Percentiles rank a stretch among this genome's conserved stretches.
Evolutionary conservation across 148 eudicot species (phyloP).

Genomic region (Persicaria maculosa): DNA sequence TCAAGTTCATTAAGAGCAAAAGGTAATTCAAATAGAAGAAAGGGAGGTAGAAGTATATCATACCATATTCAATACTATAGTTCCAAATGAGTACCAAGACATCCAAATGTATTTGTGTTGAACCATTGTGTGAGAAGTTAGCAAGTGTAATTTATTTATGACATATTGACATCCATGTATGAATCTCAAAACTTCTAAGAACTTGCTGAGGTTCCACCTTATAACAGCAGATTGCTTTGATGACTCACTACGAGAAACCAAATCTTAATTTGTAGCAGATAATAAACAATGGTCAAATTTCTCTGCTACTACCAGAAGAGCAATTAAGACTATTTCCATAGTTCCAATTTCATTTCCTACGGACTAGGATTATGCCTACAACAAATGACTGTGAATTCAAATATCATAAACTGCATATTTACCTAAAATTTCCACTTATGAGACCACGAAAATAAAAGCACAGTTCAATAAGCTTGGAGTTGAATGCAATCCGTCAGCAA

Average conservation of each 20-base stretch:
- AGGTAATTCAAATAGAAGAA: background rate
- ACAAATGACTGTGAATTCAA: background rate
- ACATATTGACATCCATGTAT: constrained; percentile 38
- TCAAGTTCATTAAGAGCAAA: constrained; percentile 2
- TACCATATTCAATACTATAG: constrained; percentile 60
- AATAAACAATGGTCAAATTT: background rate
- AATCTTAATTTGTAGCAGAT: background rate
- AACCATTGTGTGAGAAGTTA: constrained; percentile 19
- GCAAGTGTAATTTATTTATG: constrained; percentile 3
- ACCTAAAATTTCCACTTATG: constrained; percentile 70
- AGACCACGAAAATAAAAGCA: constrained; percentile 69
- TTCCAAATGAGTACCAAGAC: constrained; percentile 49
- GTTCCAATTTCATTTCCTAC: too few relatives aligned
- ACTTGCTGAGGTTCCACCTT: constrained; percentile 46
- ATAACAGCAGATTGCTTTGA: constrained; percentile 29
- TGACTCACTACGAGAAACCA: constrained; percentile 48
- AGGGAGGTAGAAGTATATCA: constrained; percentile 14
- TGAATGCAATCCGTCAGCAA: background rate
- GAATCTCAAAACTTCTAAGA: constrained; percentile 44
- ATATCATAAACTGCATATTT: background rate
- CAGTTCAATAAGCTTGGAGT: constrained; percentile 51
- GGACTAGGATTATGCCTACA: too few relatives aligned
- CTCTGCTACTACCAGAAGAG: too few relatives aligned
- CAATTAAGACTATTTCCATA: too few relatives aligned
- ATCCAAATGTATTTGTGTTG: constrained; percentile 32